Conservation (phyloP, 2,329 filamentous ascomycete species). For the Fusarium xylarioides region DNA sequence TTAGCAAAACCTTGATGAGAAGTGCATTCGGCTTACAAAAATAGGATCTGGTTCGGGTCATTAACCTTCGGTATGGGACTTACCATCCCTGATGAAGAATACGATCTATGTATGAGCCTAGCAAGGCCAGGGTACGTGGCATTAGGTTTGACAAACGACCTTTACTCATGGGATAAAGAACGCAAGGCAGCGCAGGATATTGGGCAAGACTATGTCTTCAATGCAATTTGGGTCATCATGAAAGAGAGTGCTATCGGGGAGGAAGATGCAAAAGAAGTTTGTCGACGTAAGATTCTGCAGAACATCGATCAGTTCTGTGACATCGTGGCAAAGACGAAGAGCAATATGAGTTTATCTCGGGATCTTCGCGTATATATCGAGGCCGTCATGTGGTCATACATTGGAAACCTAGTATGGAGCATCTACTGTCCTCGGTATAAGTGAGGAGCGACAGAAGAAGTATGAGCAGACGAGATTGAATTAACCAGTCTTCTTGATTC, state of each 20-base stretch:
- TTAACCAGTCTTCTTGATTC: too few relatives aligned
- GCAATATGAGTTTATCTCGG: fast-evolving
- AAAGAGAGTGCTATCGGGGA: background rate
- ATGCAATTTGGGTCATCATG: background rate
- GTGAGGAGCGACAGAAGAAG: background rate
- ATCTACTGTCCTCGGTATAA: background rate
- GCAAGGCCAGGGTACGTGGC: background rate
- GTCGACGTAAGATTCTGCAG: background rate
- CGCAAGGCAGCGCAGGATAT: background rate
- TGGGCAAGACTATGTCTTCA: background rate
- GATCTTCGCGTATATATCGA: background rate
- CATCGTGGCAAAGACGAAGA: background rate
- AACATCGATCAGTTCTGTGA: background rate
- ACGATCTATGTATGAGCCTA: background rate
- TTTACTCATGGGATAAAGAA: background rate
- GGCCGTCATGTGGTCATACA: background rate
- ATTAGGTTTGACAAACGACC: background rate
- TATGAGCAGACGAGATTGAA: fast-evolving
- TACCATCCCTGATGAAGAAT: background rate
- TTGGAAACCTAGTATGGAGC: background rate
- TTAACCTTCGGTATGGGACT: background rate
- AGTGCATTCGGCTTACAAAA: background rate
- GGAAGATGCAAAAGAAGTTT: background rate
- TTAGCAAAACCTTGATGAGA: background rate
- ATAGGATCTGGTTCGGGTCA: background rate